Evolutionary conservation across 257 asterid species (phyloP).

Genomic region (Nemophila menziesii): DNA sequence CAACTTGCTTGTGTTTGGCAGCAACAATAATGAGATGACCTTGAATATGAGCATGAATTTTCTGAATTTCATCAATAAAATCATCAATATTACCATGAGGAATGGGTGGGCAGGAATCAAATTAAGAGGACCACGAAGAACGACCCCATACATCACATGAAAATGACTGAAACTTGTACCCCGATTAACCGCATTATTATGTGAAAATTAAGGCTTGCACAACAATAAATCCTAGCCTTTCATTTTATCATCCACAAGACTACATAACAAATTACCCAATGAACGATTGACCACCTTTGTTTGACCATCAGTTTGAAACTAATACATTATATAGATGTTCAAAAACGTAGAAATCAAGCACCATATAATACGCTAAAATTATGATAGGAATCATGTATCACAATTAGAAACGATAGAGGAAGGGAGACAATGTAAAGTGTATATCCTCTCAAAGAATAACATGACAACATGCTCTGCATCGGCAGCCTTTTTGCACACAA

Average conservation of each 20-base stretch:
- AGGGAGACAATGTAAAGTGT: slow-evolving; percentile 1
- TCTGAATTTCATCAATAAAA: too few relatives aligned
- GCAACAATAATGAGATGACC: too few relatives aligned
- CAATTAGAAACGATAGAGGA: neutral
- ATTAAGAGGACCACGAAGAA: too few relatives aligned
- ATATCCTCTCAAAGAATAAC: neutral
- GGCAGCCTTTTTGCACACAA: neutral
- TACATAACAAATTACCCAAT: neutral
- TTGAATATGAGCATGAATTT: too few relatives aligned
- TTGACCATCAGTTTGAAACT: neutral
- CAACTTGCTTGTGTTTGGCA: too few relatives aligned
- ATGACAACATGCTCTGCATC: neutral
- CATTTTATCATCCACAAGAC: neutral
- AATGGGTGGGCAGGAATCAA: too few relatives aligned
- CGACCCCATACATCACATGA: too few relatives aligned
- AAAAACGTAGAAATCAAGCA: neutral
- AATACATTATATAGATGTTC: neutral
- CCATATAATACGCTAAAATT: neutral
- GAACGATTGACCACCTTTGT: neutral
- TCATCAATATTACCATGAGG: too few relatives aligned
- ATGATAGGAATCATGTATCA: neutral
- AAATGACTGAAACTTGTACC: neutral
- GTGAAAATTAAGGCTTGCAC: neutral
- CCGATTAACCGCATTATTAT: neutral
- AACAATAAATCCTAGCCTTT: neutral